Conservation (phyloP, 495 filamentous ascomycete genomes). For the Trypethelium eluteriae region DNA sequence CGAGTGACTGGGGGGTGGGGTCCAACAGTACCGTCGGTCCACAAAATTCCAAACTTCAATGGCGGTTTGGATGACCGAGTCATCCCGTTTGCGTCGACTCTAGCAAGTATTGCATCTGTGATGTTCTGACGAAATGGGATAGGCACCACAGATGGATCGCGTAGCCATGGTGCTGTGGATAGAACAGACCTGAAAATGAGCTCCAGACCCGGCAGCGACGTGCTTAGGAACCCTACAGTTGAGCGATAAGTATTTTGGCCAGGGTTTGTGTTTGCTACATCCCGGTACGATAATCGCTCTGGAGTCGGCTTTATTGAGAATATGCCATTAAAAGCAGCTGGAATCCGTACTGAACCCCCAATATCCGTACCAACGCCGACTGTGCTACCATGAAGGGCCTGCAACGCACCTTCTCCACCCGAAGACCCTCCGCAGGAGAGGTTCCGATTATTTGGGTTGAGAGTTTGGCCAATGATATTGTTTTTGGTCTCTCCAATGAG, state of each 20-base stretch:
- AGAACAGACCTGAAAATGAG: conserved; percentile 4
- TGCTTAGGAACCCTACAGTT: neutral
- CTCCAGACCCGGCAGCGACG: neutral
- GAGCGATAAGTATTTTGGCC: neutral
- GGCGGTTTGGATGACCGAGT: too few relatives aligned
- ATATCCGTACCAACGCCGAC: conserved; percentile 36
- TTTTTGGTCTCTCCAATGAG: conserved; percentile 44
- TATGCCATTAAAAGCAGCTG: conserved; percentile 56
- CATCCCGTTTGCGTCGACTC: too few relatives aligned
- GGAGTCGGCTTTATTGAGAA: conserved; percentile 61
- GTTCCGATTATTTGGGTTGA: conserved; percentile 50
- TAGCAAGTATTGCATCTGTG: too few relatives aligned
- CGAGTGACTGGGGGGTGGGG: neutral
- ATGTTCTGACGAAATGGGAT: too few relatives aligned
- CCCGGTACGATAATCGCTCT: conserved; percentile 40
- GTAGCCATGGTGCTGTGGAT: conserved; percentile 20
- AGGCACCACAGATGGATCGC: too few relatives aligned
- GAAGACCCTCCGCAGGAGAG: conserved; percentile 57
- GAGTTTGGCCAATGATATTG: conserved; percentile 52
- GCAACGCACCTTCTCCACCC: conserved; percentile 53
- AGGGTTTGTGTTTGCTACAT: conserved; percentile 24
- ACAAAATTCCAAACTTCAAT: conserved; percentile 6
- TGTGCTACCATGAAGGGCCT: conserved; percentile 41
- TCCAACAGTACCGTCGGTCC: neutral
- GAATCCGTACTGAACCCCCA: conserved; percentile 55